Base-by-base conservation (phyloP, 2,329 filamentous ascomycete species). In the Sarocladiaceae sp. region DNA sequence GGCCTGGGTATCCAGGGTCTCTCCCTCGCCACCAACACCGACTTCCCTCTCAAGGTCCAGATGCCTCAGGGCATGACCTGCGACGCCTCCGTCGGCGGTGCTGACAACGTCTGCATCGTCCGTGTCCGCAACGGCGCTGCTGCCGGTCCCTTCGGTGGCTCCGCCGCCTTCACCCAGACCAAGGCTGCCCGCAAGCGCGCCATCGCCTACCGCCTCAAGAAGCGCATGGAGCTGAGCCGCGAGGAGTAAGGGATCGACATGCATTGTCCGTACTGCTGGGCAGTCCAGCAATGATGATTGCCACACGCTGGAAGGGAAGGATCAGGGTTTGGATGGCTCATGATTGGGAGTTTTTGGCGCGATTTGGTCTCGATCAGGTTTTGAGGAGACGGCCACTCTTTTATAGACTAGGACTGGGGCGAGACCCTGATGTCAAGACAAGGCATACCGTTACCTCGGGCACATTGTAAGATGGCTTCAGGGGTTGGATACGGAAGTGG, bases 41-140 rank as follows among this genome's bases (percentile, higher is more conserved):
- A 85, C 53, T 85, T 83, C 67, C 75, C 76, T 41, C 63, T 85
- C 55, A 74, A 71, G 49, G 73, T 84, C 45, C 71, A 80, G 61
- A 82, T 85, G 76, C 81, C 82, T 18, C 49, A 58, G n/a, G 82
- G 80, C 44, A 84, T 83, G 79, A 82, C 76, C 21, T 85, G 82
- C 62, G 68, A 73, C 21, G 82, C 70, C 45, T 68, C 66, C 33
- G 75, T 74, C 6, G 80, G 71, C 43, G 78, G 76, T 20, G 80
- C 72, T 12, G 54, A 66, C 48, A 78, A 80, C 54, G 80, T 85
- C 53, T 85, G 82, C 65, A 63, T 85, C 47, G 78, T 81, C 24
- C 75, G 80, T 47, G 67, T 85, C 46, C 73, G 78, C 57, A 85
- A 85, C 66, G 54, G 61, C 3, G 76, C 81, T 11, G 62, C 71